Evolutionary conservation across 257 asterid genomes (phyloP).

Genomic region (Marsdenia floribunda): DNA sequence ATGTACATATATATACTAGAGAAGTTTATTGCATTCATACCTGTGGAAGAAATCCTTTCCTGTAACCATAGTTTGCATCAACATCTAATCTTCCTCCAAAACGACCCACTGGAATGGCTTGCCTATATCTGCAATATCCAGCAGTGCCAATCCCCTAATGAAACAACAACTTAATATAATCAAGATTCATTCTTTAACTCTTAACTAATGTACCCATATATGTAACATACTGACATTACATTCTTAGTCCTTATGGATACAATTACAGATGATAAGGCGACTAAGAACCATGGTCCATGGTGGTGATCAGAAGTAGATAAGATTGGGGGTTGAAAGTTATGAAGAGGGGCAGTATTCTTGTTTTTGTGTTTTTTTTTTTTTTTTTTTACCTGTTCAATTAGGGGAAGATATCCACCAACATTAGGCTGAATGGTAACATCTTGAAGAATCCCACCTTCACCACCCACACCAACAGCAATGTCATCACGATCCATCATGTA

Average conservation of each 20-base stretch:
- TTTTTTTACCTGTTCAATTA: slow-evolving; percentile 64
- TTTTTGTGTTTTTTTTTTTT: no score
- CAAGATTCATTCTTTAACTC: background rate
- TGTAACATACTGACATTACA: no score
- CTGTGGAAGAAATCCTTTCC: slow-evolving; percentile 81
- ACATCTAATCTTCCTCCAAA: slow-evolving; percentile 59
- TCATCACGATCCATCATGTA: slow-evolving; percentile 94
- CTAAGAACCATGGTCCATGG: background rate
- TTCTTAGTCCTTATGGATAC: no score
- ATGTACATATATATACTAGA: no score
- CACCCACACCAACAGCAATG: slow-evolving; percentile 81
- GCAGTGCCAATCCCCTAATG: slow-evolving; percentile 58
- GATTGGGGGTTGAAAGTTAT: no score
- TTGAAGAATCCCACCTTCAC: slow-evolving; percentile 78
- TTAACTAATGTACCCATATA: no score
- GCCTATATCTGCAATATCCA: slow-evolving; percentile 85
- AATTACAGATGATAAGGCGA: no score
- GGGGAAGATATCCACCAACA: slow-evolving; percentile 89
- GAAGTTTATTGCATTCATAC: slow-evolving; percentile 21
- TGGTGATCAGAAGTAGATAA: background rate
- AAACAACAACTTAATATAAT: slow-evolving; percentile 1
- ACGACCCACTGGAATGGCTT: slow-evolving; percentile 65
- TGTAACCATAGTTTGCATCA: slow-evolving; percentile 65
- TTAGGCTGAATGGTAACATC: slow-evolving; percentile 61
- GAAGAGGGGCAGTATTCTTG: no score